Evolutionary conservation across 768 basidiomycete species (phyloP).

Genomic region (Glaciozyma antarctica): DNA sequence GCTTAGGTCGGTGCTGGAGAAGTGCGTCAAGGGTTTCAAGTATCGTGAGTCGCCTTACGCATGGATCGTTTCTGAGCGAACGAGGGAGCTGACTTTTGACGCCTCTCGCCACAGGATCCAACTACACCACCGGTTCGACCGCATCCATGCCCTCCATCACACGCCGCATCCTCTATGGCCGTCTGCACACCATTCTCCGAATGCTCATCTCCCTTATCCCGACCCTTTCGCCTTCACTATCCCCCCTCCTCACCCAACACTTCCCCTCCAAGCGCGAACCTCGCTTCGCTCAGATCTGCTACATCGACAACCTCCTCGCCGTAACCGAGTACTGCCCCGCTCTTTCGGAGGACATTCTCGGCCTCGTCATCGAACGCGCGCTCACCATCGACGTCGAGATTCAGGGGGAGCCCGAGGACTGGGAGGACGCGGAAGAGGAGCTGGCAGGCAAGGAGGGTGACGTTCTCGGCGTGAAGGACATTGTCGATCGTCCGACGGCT

Average conservation of each 20-base stretch:
- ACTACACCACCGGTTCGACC: slow-evolving; percentile 23
- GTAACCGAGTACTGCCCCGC: slow-evolving; percentile 81
- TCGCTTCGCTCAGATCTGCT: slow-evolving; percentile 68
- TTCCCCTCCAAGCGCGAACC: slow-evolving; percentile 92
- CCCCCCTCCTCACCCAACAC: slow-evolving; percentile 68
- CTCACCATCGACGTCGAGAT: slow-evolving; percentile 97
- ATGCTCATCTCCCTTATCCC: slow-evolving; percentile 85
- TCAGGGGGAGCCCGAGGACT: slow-evolving; percentile 85
- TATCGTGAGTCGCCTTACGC: slow-evolving; percentile 55
- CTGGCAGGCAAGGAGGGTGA: slow-evolving; percentile 24
- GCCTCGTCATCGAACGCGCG: slow-evolving; percentile 82
- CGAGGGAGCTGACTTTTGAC: not conserved
- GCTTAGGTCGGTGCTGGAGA: slow-evolving; percentile 68
- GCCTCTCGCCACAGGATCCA: slow-evolving; percentile 13
- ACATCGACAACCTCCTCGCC: slow-evolving; percentile 77
- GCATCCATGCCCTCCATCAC: slow-evolving; percentile 46
- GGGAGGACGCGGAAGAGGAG: slow-evolving; percentile 56
- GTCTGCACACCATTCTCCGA: slow-evolving; percentile 73
- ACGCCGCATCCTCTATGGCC: slow-evolving; percentile 70
- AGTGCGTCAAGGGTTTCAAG: slow-evolving; percentile 74
- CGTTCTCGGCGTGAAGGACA: slow-evolving; percentile 45
- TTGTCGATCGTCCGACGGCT: slow-evolving; percentile 69
- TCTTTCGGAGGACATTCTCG: slow-evolving; percentile 66
- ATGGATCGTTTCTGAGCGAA: not conserved
- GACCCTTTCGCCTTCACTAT: slow-evolving; percentile 75